phyloP scores from a whole-genome alignment of 345 rosid species.

The Excoecaria cochinchinensis region DNA sequence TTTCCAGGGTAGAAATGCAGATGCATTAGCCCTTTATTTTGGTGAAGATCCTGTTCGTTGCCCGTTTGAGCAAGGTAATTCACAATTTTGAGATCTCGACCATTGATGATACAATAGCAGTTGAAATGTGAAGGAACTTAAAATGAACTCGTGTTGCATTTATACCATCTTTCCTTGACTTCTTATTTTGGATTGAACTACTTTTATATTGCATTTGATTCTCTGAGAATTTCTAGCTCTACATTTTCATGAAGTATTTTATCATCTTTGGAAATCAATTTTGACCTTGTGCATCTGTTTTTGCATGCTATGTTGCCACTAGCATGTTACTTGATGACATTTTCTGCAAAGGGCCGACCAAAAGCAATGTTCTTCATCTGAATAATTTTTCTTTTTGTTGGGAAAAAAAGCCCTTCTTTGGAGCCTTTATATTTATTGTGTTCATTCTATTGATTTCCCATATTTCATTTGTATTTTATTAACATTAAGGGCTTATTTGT shows the following conservation, averaged over 20 bases:
- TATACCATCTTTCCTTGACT: neutral
- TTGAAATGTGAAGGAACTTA: neutral
- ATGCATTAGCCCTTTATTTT: conserved; percentile 90
- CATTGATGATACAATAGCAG: neutral
- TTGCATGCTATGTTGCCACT: neutral
- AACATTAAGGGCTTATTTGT: neutral
- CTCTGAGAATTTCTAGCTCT: neutral
- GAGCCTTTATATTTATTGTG: no score
- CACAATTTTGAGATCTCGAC: neutral
- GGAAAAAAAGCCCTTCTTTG: no score
- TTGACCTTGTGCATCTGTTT: neutral
- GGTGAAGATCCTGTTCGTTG: conserved; percentile 96
- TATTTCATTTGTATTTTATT: neutral
- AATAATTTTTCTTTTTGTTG: no score
- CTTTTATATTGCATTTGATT: neutral
- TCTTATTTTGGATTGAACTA: neutral
- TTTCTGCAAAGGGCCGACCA: no score
- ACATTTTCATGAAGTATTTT: neutral
- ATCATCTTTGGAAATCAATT: neutral
- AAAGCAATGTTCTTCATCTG: no score
- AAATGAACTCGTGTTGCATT: no score
- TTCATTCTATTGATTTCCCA: no score
- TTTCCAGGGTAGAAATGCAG: conserved; percentile 77
- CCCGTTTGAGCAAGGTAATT: conserved; percentile 96
- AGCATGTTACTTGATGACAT: no score